Percentiles rank a stretch among this genome's conserved stretches.
Evolutionary conservation across 345 rosid species (phyloP).

Genomic region (Draba incana): DNA sequence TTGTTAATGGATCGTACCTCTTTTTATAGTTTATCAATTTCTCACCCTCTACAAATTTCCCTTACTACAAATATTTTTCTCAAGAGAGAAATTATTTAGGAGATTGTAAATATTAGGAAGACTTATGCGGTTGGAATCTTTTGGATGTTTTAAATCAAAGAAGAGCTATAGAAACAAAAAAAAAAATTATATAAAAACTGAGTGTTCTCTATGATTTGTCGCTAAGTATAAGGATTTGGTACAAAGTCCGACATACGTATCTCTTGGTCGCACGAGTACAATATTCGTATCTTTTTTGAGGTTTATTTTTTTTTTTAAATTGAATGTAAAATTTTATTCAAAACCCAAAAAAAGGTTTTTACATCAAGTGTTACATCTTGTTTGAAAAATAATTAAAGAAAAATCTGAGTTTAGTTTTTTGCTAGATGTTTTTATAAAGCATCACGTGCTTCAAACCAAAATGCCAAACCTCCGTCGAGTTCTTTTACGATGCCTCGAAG

Average conservation of each 20-base stretch:
- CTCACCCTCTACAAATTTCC: neutral
- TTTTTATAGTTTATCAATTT: neutral
- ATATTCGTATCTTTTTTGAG: slow-evolving; percentile 29
- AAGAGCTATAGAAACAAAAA: neutral
- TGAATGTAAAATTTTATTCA: too few species aligned
- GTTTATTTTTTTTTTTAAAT: too few species aligned
- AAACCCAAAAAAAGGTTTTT: too few species aligned
- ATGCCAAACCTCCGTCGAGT: too few species aligned
- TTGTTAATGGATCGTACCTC: neutral
- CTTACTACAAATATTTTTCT: neutral
- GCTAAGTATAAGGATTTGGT: neutral
- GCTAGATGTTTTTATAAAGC: too few species aligned
- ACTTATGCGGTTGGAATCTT: neutral
- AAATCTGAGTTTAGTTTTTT: too few species aligned
- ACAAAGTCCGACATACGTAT: slow-evolving; percentile 28
- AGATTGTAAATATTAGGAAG: neutral
- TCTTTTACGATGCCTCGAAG: too few species aligned
- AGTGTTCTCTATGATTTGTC: neutral
- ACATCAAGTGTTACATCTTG: too few species aligned
- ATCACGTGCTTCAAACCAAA: too few species aligned
- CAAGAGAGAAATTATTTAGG: neutral
- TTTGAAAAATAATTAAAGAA: too few species aligned
- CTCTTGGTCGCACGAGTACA: slow-evolving; percentile 33
- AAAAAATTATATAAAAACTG: neutral
- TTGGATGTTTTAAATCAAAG: neutral